Base-by-base conservation (phyloP, 169 alveolate genomes). In the Babesia sp. region DNA sequence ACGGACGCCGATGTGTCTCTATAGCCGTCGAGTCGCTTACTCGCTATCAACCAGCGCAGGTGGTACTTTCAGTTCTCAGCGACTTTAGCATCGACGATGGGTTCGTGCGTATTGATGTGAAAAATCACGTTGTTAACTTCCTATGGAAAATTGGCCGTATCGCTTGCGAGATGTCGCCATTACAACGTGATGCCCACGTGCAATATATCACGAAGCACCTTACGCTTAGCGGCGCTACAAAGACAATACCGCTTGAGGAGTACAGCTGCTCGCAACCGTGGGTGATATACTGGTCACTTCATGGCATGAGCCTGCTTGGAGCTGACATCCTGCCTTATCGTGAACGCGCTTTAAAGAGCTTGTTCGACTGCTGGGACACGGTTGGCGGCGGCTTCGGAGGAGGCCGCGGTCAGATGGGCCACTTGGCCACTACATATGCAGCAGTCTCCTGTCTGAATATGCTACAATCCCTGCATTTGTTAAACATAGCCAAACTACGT, bases 351-450 rank as follows among this genome's bases (percentile, higher is more conserved):
- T 4, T 71, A 22, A 22, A 71, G 22, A 71, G 75, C 22, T 24
- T 81, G 48, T 28, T 66, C 46, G 39, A 16, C 22, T 81, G 84
- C 33, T 81, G 89, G 89, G 89, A 89, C 67, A 55, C 44, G 37
- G 75, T 48, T 16, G 46, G 76, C 20, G 98, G 96, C 31, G 98
- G 97, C 0, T 95, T 94, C 76, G 94, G 97, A 16, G 98, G 98
- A 20, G 97, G 97, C 18, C 87, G 83, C 33, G 84, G 86, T 61
- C 96, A 93, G 53, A 81, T 79, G 44, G 94, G 96, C 12, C 97
- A 96, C 67, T 48, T 96, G 53, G 98, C 97, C 29, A 90, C 97
- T 18, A 93, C 97, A 0, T 96, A 95, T 83, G 95, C 97, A n/a
- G 94, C 98, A 3, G 71, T 95, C 0, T 86, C 93, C n/a, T 71